Percentiles rank a stretch among this genome's conserved stretches.
phyloP scores from a whole-genome alignment of 2,329 filamentous ascomycete genomes.

The Aspergillus piperis region DNA sequence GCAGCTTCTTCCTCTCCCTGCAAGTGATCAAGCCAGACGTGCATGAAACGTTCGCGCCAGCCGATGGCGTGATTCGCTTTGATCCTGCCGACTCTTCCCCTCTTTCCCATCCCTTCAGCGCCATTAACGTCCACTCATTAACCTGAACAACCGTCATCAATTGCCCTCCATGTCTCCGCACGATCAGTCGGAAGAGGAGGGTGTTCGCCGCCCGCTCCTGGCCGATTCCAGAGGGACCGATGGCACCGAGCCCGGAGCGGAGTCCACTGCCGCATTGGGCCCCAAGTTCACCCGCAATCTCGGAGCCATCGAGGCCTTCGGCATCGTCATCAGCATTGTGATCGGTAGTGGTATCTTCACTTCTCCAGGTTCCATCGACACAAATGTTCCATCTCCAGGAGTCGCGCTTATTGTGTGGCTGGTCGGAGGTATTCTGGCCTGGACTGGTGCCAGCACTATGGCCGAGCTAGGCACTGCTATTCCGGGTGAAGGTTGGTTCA shows the following conservation, averaged over 20 bases:
- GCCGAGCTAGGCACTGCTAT: constrained; percentile 22
- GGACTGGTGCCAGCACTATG: constrained; percentile 22
- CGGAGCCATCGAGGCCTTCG: constrained; percentile 20
- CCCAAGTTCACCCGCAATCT: constrained; percentile 18
- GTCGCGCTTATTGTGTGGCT: constrained; percentile 20
- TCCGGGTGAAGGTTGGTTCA: constrained; percentile 18
- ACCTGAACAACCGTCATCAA: neutral
- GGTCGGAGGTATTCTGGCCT: constrained; percentile 19
- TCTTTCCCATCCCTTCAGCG: neutral
- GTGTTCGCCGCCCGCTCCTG: neutral
- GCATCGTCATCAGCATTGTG: constrained; percentile 24
- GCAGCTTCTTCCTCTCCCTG: too few species aligned
- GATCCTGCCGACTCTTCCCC: neutral
- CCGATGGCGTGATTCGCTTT: constrained; percentile 2
- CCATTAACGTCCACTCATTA: neutral
- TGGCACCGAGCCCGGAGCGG: neutral
- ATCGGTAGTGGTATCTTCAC: constrained; percentile 24
- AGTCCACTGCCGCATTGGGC: neutral
- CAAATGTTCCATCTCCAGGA: constrained; percentile 21
- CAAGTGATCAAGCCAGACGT: too few species aligned
- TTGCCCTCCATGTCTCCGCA: neutral
- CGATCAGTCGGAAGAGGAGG: neutral
- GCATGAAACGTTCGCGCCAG: neutral
- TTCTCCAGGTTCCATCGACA: constrained; percentile 20
- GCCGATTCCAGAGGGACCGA: neutral